These are phyloP conservation scores for Aspergillus neotritici DNA, from an alignment of 2,329 filamentous ascomycete genomes.

Conservation along the genomic window DNA sequence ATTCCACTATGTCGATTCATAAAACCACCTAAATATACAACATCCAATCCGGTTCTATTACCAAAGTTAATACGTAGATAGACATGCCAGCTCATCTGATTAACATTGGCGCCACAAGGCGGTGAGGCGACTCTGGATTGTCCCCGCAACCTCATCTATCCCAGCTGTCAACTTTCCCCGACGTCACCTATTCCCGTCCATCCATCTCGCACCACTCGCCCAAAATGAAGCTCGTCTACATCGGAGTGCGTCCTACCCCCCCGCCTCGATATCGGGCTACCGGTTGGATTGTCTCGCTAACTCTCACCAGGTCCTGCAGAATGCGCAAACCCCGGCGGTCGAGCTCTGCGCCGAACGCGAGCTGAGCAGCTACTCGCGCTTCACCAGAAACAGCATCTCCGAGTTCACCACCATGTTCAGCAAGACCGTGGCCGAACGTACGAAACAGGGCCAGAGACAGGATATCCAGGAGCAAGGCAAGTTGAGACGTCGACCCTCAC, in stretches of 20 bases:
- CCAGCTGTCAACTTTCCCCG: not conserved
- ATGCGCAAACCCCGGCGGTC: conserved; percentile 67
- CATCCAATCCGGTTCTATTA: too few relatives aligned
- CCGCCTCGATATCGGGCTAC: not conserved
- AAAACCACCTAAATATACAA: too few relatives aligned
- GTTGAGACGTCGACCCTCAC: conserved; percentile 6
- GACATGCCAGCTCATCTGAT: too few relatives aligned
- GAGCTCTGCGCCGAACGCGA: conserved; percentile 75
- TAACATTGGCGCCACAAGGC: not conserved
- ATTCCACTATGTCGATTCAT: too few relatives aligned
- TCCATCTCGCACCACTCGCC: conserved; percentile 17
- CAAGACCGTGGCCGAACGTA: conserved; percentile 82
- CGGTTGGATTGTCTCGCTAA: not conserved
- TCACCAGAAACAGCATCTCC: conserved; percentile 59
- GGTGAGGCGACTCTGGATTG: not conserved
- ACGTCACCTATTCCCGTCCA: conserved; percentile 9
- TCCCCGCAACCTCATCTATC: conserved; percentile 4
- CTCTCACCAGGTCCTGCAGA: conserved; percentile 66
- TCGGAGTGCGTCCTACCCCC: conserved; percentile 59
- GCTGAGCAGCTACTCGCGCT: conserved; percentile 69
- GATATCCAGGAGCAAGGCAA: conserved; percentile 59
- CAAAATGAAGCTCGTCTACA: conserved; percentile 81
- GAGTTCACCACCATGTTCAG: conserved; percentile 80
- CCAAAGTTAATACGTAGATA: too few relatives aligned
- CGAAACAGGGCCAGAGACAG: conserved; percentile 72